Percentiles rank a stretch among this genome's conserved stretches.
Evolutionary conservation across 2,329 filamentous ascomycete genomes (phyloP).

Genomic region (Didymella sp.): DNA sequence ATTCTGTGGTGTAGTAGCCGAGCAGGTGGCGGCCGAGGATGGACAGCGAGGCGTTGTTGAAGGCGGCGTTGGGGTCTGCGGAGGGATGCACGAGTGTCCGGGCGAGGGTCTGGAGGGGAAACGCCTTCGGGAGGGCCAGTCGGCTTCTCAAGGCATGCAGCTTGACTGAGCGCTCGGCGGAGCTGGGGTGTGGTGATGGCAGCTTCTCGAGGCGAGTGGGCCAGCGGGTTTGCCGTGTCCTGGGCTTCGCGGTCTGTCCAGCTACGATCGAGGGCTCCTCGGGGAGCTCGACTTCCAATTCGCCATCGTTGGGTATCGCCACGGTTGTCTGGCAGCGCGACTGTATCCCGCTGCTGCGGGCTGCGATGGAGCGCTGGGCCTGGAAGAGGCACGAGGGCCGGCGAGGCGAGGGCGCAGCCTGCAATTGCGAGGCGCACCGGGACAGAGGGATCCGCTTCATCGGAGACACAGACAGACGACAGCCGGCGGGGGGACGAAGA

Average conservation of each 20-base stretch:
- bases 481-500: slow-evolving; percentile 21
- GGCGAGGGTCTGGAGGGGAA: slow-evolving; percentile 86
- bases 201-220: slow-evolving; percentile 52
- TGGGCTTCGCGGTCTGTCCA: slow-evolving; percentile 1
- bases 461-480: slow-evolving; percentile 23
- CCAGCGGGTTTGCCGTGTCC: slow-evolving; percentile 6
- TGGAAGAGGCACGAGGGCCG: slow-evolving; percentile 50
- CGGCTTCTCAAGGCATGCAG: slow-evolving; percentile 91
- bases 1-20: slow-evolving; percentile 87
- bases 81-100: slow-evolving; percentile 85
- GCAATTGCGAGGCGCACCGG: slow-evolving; percentile 67
- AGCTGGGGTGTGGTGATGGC: slow-evolving; percentile 74
- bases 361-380: slow-evolving; percentile 22
- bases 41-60: slow-evolving; percentile 88
- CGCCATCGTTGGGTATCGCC: slow-evolving; percentile 6
- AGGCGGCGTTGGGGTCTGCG: slow-evolving; percentile 77
- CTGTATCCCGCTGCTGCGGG: neutral
- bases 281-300: neutral
- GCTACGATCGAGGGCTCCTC: neutral
- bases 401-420: slow-evolving; percentile 55
- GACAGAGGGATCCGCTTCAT: slow-evolving; percentile 70
- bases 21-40: slow-evolving; percentile 83
- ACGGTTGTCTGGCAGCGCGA: slow-evolving; percentile 9
- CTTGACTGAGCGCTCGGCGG: slow-evolving; percentile 78
- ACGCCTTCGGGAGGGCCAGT: slow-evolving; percentile 78